phyloP scores from a whole-genome alignment of 2,329 filamentous ascomycete species.

The Neopestalotiopsis sp. region DNA sequence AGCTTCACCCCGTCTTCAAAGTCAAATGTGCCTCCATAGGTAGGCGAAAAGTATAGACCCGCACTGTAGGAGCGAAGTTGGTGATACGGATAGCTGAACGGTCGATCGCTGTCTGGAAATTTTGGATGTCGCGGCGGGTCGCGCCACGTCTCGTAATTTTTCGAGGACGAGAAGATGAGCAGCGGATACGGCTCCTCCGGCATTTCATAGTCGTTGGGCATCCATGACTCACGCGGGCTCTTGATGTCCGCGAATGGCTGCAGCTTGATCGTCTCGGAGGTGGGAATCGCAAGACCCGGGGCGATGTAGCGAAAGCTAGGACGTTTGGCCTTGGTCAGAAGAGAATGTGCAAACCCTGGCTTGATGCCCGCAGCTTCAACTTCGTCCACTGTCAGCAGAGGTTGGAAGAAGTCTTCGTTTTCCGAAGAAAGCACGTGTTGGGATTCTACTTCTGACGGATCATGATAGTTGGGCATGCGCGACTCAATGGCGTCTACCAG shows the following conservation, averaged over 20 bases:
- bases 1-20: slow-evolving; percentile 7
- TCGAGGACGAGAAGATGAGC: background rate
- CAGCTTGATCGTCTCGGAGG: background rate
- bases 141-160: slow-evolving; percentile 4
- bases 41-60: background rate
- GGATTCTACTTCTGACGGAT: background rate
- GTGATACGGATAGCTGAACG: slow-evolving; percentile 1
- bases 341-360: background rate
- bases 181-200: background rate
- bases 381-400: background rate
- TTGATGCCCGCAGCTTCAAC: background rate
- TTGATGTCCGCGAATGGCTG: background rate
- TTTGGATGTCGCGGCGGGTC: background rate
- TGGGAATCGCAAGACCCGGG: slow-evolving; percentile 4
- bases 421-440: background rate
- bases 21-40: no score
- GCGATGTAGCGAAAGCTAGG: slow-evolving; percentile 7
- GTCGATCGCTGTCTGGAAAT: background rate
- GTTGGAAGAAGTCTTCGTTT: background rate
- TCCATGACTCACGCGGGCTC: background rate
- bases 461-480: background rate
- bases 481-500: slow-evolving; percentile 4
- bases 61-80: background rate
- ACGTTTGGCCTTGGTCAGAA: background rate
- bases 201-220: background rate